Conservation (phyloP, 495 filamentous ascomycete genomes). For the Penicillium pancosmium region DNA sequence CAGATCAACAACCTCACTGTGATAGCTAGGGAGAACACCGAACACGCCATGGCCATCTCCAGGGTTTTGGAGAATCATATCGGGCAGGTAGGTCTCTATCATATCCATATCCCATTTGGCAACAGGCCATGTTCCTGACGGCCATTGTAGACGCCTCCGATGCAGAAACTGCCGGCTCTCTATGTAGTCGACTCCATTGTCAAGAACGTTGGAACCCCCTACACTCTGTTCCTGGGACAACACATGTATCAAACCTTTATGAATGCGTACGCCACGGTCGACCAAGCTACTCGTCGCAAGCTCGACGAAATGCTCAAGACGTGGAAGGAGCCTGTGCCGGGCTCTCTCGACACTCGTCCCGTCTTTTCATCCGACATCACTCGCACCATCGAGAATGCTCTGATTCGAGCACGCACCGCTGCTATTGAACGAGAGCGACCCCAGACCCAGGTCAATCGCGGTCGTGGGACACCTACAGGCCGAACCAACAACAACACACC, state of each 20-base stretch:
- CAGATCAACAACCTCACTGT: constrained; percentile 95
- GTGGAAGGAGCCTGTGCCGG: constrained; percentile 95
- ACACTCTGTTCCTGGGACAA: constrained; percentile 88
- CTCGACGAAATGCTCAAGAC: constrained; percentile 97
- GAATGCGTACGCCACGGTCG: constrained; percentile 89
- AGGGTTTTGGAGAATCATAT: constrained; percentile 90
- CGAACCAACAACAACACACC: constrained; percentile 74
- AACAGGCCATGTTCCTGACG: constrained; percentile 35
- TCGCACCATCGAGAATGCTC: constrained; percentile 86
- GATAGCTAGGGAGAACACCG: constrained; percentile 94
- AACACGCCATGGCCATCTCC: constrained; percentile 89
- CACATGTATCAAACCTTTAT: constrained; percentile 94
- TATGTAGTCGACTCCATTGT: constrained; percentile 98
- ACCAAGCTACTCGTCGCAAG: constrained; percentile 75
- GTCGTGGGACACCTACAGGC: constrained; percentile 53
- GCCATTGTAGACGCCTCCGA: constrained; percentile 71
- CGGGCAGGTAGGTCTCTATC: constrained; percentile 70
- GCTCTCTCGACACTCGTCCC: constrained; percentile 81
- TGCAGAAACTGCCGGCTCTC: constrained; percentile 87
- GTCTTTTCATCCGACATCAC: constrained; percentile 87
- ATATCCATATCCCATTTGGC: neutral
- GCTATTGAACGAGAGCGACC: constrained; percentile 68
- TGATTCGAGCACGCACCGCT: constrained; percentile 84
- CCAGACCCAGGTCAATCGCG: constrained; percentile 59
- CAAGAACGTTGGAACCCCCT: constrained; percentile 98